phyloP scores from a whole-genome alignment of 176 grass and related monocot species.

The Olyra latifolia region DNA sequence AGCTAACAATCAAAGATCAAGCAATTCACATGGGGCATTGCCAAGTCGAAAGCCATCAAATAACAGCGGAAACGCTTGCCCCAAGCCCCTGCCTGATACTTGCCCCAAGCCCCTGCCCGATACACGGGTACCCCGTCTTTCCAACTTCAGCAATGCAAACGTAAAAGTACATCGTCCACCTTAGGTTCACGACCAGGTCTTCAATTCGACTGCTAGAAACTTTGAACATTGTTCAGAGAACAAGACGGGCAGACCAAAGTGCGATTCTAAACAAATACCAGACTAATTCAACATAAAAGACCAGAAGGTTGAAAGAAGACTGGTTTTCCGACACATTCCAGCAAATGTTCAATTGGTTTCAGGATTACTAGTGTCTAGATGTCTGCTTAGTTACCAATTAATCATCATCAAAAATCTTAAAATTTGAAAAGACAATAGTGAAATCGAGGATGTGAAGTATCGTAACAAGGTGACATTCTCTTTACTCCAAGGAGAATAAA shows the following conservation, averaged over 20 bases:
- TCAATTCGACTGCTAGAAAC: neutral
- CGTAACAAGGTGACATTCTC: neutral
- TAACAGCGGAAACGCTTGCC: neutral
- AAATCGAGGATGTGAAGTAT: neutral
- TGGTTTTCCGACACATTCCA: neutral
- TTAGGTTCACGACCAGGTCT: slow-evolving; percentile 5
- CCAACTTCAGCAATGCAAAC: neutral
- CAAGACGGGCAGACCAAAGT: neutral
- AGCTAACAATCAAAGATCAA: neutral
- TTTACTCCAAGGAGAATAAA: slow-evolving; percentile 8
- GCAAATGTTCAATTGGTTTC: slow-evolving; percentile 20
- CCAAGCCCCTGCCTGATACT: neutral
- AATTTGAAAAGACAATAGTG: neutral
- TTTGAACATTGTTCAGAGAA: neutral
- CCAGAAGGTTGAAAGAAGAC: neutral
- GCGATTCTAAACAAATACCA: slow-evolving; percentile 17
- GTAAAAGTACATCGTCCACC: neutral
- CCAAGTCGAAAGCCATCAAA: neutral
- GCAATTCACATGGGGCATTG: neutral
- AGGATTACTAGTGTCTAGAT: neutral
- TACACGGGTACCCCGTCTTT: neutral
- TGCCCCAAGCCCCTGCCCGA: neutral
- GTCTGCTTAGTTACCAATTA: neutral
- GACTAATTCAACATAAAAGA: slow-evolving; percentile 35
- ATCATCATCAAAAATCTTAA: neutral